Percentiles rank a stretch among this genome's conserved stretches.
phyloP scores from a whole-genome alignment of 768 basidiomycete species.

The Naganishia randhawae region DNA sequence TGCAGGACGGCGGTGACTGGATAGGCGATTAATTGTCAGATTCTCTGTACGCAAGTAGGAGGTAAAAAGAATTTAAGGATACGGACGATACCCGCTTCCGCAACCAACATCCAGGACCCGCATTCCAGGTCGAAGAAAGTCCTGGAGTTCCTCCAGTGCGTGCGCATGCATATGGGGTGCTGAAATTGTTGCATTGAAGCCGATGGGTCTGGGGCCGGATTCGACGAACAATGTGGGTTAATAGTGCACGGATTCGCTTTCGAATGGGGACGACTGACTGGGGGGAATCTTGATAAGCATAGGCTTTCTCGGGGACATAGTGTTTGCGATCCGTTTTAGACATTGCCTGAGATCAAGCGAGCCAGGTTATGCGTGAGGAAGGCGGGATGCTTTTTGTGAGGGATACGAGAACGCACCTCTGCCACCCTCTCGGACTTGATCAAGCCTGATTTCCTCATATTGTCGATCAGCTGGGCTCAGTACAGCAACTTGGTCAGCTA shows the following conservation, averaged over 20 bases:
- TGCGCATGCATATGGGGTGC: slow-evolving; percentile 98
- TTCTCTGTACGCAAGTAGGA: background rate
- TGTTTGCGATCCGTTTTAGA: slow-evolving; percentile 64
- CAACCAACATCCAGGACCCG: slow-evolving; percentile 84
- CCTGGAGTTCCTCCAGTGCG: slow-evolving; percentile 71
- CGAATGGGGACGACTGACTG: slow-evolving; percentile 54
- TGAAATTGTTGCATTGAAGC: slow-evolving; percentile 84
- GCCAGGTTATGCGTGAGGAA: no score
- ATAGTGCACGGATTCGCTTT: background rate
- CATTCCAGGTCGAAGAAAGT: slow-evolving; percentile 65
- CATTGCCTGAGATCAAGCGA: slow-evolving; percentile 60
- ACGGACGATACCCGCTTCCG: slow-evolving; percentile 69
- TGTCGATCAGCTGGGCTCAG: slow-evolving; percentile 8
- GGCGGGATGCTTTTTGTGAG: no score
- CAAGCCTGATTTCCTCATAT: slow-evolving; percentile 15
- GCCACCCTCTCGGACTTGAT: slow-evolving; percentile 13
- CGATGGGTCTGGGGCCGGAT: slow-evolving; percentile 59
- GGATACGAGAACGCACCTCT: background rate
- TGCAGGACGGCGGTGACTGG: slow-evolving; percentile 65
- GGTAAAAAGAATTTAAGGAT: background rate
- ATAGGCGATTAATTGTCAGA: background rate
- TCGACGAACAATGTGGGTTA: background rate
- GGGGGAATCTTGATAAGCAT: slow-evolving; percentile 76
- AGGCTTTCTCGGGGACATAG: slow-evolving; percentile 56
- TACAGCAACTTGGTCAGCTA: background rate